A percentile compares a stretch with the other conserved stretches of the same genome.
phyloP scores from a whole-genome alignment of 1,284 basidiomycete genomes.

The Cryptococcus sp. region DNA sequence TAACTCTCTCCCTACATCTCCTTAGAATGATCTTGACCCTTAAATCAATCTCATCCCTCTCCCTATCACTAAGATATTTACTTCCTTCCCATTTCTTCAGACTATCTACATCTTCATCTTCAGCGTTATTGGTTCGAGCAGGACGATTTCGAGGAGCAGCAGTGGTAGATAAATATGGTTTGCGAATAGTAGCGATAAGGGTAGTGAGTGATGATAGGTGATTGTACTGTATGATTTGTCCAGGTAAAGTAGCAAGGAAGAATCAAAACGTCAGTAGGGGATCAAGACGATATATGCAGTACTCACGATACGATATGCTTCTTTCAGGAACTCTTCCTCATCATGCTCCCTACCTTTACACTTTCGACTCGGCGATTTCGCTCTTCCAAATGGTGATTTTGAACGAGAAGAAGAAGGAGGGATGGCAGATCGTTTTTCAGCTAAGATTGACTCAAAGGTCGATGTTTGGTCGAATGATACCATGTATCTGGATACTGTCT shows the following conservation, averaged over 20 bases:
- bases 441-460: conserved; percentile 11
- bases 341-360: conserved; percentile 21
- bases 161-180: conserved; percentile 41
- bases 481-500: not conserved
- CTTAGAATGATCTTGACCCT: conserved; percentile 53
- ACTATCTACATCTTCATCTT: conserved; percentile 9
- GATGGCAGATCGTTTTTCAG: conserved; percentile 8
- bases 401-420: conserved; percentile 8
- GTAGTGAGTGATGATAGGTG: conserved; percentile 35
- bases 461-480: conserved; percentile 7
- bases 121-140: not conserved
- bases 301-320: conserved; percentile 46
- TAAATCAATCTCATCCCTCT: conserved; percentile 57
- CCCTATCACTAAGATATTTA: conserved; percentile 52
- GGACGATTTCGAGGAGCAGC: conserved; percentile 27
- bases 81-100: conserved; percentile 41
- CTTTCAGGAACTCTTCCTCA: conserved; percentile 39
- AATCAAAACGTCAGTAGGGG: not conserved
- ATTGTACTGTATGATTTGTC: conserved; percentile 24
- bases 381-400: conserved; percentile 11
- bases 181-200: conserved; percentile 37
- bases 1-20: conserved; percentile 51
- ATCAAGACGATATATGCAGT: not conserved
- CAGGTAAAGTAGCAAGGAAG: not conserved
- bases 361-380: conserved; percentile 7